Conservation (phyloP, 768 basidiomycete genomes). For the Pholiota conissans region DNA sequence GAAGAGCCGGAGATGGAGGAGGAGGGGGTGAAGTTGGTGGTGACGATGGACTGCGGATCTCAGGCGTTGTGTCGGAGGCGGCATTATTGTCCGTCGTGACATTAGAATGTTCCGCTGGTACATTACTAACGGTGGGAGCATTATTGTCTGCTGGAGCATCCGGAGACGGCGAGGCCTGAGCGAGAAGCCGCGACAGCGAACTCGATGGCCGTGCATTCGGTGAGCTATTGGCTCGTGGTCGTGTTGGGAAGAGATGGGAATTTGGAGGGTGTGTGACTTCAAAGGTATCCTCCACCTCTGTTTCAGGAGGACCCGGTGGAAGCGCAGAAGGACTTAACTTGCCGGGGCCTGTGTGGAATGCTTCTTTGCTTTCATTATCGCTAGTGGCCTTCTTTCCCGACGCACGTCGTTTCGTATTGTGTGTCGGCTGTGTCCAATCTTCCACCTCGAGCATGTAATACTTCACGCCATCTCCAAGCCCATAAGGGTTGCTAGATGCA, state of each 20-base stretch:
- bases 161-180: slow-evolving; percentile 60
- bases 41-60: slow-evolving; percentile 29
- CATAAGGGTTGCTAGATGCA: slow-evolving; percentile 84
- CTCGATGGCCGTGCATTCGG: slow-evolving; percentile 68
- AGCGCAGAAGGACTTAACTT: slow-evolving; percentile 38
- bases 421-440: slow-evolving; percentile 83
- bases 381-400: slow-evolving; percentile 51
- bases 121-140: too few species aligned
- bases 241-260: slow-evolving; percentile 64
- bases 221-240: slow-evolving; percentile 65
- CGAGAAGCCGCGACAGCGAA: slow-evolving; percentile 75
- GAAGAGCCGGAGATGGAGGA: slow-evolving; percentile 36
- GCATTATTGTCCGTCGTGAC: not conserved
- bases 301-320: slow-evolving; percentile 62
- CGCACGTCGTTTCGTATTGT: slow-evolving; percentile 54
- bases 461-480: slow-evolving; percentile 84
- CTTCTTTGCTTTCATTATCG: slow-evolving; percentile 37
- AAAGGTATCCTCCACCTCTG: slow-evolving; percentile 76
- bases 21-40: slow-evolving; percentile 34
- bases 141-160: slow-evolving; percentile 28
- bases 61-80: slow-evolving; percentile 6
- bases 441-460: slow-evolving; percentile 94
- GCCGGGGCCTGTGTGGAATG: slow-evolving; percentile 18
- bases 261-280: slow-evolving; percentile 64
- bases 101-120: not conserved